Evolutionary conservation across 768 basidiomycete species (phyloP).

Genomic region (Termitomyces heimii): DNA sequence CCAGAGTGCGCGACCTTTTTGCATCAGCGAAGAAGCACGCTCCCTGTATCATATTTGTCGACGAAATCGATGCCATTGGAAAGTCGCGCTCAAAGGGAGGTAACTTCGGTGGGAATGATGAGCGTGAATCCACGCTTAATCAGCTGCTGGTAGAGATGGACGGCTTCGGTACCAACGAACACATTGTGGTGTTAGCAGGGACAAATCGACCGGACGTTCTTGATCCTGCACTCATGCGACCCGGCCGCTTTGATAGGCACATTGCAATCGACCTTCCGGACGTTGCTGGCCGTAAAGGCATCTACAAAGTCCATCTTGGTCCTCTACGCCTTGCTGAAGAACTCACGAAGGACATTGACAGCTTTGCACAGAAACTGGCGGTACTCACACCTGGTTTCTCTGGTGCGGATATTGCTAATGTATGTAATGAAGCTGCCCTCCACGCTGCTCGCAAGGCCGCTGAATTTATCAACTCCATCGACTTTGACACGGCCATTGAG

Average conservation of each 20-base stretch:
- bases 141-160: conserved; percentile 99
- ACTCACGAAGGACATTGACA: conserved; percentile 42
- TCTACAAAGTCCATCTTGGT: conserved; percentile 87
- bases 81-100: conserved; percentile 87
- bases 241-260: conserved; percentile 96
- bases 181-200: conserved; percentile 93
- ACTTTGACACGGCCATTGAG: conserved; percentile 98
- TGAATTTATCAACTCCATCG: conserved; percentile 70
- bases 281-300: conserved; percentile 88
- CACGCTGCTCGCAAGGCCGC: conserved; percentile 85
- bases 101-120: conserved; percentile 80
- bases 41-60: conserved; percentile 97
- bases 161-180: conserved; percentile 95
- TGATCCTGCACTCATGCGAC: conserved; percentile 92
- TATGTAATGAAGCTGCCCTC: conserved; percentile 96
- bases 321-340: conserved; percentile 67
- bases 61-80: conserved; percentile 99
- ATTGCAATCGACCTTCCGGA: conserved; percentile 95
- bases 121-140: conserved; percentile 95
- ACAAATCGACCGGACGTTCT: conserved; percentile 97
- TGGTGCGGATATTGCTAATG: conserved; percentile 98
- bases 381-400: conserved; percentile 98
- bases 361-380: conserved; percentile 87
- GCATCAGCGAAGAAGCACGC: conserved; percentile 97
- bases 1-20: conserved; percentile 95